Base-by-base conservation (phyloP, 345 rosid genomes). In the Brassica juncea region DNA sequence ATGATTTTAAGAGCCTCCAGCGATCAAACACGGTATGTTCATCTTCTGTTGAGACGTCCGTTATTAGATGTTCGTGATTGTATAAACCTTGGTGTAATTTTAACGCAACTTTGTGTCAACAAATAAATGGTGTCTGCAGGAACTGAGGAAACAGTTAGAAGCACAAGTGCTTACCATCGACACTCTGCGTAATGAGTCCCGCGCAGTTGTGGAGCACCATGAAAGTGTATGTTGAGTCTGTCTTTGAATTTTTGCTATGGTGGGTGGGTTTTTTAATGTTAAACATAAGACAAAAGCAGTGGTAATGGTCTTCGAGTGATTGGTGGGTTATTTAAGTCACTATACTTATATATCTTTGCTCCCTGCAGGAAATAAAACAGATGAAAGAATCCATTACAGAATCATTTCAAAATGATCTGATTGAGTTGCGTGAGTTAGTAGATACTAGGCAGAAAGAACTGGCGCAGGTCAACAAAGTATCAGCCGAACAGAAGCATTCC, bases 1-100 rank as follows among this genome's bases (percentile, higher is more conserved):
- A 91, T 86, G 98, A 95, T 90, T 95, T 95, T 82, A 88, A 93
- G 75, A 95, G 93, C 83, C 97, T 95, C 74, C 99, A 93, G 70
- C 93, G 92, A 60, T 93, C 98, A 25, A 95, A 95, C 81, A 85
- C 78, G 84, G 98, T 95, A 90, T 73, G 68, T 30, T 76, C 32
- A 62, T 54, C 64, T 42, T 68, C 39, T 4, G 2, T 70, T 8
- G n/a, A 62, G 32, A 42, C 62, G 58, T 64, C 32, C 0, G 1
- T 59, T 71, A 44, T 44, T 16, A 71, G 69, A 32, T 75, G 69
- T 4, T 30, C 6, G 25, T 65, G 72, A 34, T 47, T 65, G 12
- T 54, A 3, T 32, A 14, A 6, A 55, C 39, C 32, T 16, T 64
- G 59, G 25, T 75, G 58, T 70, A 55, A 55, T 76, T 70, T 23